Percentiles rank a stretch among this genome's conserved stretches.
Conservation (phyloP, 441 rosid genomes). For the Brassica hybrid region DNA sequence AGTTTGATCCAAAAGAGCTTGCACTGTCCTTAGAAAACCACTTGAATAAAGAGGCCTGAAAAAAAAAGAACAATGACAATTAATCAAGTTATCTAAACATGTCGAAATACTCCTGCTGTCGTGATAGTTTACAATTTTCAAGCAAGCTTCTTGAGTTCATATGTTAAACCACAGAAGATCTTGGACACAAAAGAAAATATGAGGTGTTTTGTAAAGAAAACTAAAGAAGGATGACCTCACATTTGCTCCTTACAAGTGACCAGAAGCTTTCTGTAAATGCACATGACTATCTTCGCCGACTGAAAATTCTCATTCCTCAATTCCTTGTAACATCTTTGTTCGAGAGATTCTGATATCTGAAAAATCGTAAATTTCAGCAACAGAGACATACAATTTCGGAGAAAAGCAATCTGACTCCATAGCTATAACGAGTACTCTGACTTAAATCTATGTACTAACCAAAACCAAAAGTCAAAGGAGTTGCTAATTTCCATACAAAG, state of each 20-base stretch:
- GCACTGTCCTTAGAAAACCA: constrained; percentile 78
- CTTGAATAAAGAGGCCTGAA: constrained; percentile 81
- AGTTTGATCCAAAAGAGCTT: constrained; percentile 80
- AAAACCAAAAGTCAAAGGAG: constrained; percentile 8
- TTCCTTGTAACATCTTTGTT: constrained; percentile 98
- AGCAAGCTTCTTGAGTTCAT: constrained; percentile 4
- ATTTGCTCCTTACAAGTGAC: constrained; percentile 90
- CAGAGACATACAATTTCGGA: too few species aligned
- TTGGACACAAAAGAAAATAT: constrained; percentile 35
- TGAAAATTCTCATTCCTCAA: constrained; percentile 85
- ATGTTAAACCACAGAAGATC: constrained; percentile 34
- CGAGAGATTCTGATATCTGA: constrained; percentile 85
- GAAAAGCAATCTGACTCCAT: constrained; percentile 40
- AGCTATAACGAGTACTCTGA: constrained; percentile 12
- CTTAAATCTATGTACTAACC: neutral
- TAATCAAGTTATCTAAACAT: constrained; percentile 17
- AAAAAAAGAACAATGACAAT: constrained; percentile 23
- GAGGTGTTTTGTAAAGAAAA: constrained; percentile 23
- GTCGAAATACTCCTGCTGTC: constrained; percentile 2
- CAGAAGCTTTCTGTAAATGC: constrained; percentile 85
- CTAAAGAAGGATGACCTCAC: constrained; percentile 60
- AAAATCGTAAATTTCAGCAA: constrained; percentile 10
- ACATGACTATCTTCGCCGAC: constrained; percentile 78
- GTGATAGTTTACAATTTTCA: neutral
- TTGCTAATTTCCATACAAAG: neutral